Evolutionary conservation across 352 stramenopile species (phyloP), one percentile per base, ranked within the genome.

Genomic region (Phytopythium montanum): DNA sequence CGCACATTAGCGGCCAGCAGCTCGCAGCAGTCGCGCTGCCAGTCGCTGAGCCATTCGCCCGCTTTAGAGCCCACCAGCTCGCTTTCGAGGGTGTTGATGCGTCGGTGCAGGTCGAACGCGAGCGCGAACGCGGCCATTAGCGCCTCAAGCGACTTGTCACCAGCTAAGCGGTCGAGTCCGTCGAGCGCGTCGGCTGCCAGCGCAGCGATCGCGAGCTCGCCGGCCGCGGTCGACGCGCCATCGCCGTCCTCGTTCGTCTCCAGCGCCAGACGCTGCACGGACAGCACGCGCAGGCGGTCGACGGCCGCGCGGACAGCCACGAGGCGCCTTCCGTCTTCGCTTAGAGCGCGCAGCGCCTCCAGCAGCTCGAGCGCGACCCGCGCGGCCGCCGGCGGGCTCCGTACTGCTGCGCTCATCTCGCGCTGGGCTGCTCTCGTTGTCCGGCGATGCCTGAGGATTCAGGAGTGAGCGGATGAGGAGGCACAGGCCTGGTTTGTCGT

Each of bases 281-380:
- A 1, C 9, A 59, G 53, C 53, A 59, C 33, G 25, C 53, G 36
- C 14, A 59, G 38, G 0, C 53, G 53, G 19, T 59, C 53, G 23
- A 58, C 52, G 21, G 23, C 53, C 21, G 53, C 7, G 12, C 53
- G 33, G 16, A 44, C 33, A 16, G 36, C 52, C 23, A 58, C 21
- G 5, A 58, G 23, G 1, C n/a, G 0, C 6, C 25, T 3, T 0
- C 3, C 38, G 26, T 8, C 25, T 7, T 8, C 21, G 33, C 25
- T 12, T 0, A 33, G 52, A 34, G 53, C 10, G 10, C 53, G 53
- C 53, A 59, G 16, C 21, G 14, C 5, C 36, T 59, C 53, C 34
- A 59, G 53, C 53, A 59, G 53, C 53, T 59, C 53, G 10, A 38
- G 26, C 4, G 26, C 25, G 12, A 58, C 52, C 18, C 52, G 52